phyloP scores from a whole-genome alignment of 192 early-diverging fungal species.

The Backusella sp. region DNA sequence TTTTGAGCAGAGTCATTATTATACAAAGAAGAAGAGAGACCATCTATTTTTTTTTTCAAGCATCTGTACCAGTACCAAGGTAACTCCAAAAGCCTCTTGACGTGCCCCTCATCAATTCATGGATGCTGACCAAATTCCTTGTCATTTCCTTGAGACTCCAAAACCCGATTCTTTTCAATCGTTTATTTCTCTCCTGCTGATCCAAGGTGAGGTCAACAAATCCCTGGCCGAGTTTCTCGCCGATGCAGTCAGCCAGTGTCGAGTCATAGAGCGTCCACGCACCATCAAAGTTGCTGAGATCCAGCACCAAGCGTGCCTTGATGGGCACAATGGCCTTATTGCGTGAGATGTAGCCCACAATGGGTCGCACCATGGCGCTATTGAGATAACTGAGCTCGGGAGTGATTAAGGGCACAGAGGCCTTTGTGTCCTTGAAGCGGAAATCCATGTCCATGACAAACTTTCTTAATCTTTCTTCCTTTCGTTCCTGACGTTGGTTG shows the following conservation, averaged over 20 bases:
- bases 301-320: constrained; percentile 75
- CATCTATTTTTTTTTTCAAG: background rate
- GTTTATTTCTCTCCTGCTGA: constrained; percentile 76
- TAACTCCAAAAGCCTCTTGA: constrained; percentile 63
- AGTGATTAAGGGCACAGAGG: constrained; percentile 76
- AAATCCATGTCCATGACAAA: constrained; percentile 79
- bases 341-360: constrained; percentile 94
- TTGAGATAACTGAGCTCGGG: constrained; percentile 75
- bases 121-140: constrained; percentile 63
- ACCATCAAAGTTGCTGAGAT: constrained; percentile 83
- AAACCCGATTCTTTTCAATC: constrained; percentile 84
- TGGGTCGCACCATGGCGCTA: constrained; percentile 84
- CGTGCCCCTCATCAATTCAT: constrained; percentile 73
- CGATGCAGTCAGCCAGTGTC: constrained; percentile 67
- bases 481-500: constrained; percentile 28
- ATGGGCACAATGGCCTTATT: constrained; percentile 86
- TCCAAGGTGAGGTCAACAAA: constrained; percentile 76
- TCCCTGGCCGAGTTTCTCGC: constrained; percentile 80
- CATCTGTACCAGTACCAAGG: constrained; percentile 17
- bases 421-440: constrained; percentile 87
- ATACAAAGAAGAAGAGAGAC: background rate
- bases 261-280: constrained; percentile 91
- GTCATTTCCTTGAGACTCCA: constrained; percentile 84
- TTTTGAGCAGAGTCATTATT: background rate
- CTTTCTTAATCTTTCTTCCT: constrained; percentile 15